Percentiles rank a stretch among this genome's conserved stretches.
phyloP scores from a whole-genome alignment of 495 filamentous ascomycete species.

The Talaromyces nanjingensis region DNA sequence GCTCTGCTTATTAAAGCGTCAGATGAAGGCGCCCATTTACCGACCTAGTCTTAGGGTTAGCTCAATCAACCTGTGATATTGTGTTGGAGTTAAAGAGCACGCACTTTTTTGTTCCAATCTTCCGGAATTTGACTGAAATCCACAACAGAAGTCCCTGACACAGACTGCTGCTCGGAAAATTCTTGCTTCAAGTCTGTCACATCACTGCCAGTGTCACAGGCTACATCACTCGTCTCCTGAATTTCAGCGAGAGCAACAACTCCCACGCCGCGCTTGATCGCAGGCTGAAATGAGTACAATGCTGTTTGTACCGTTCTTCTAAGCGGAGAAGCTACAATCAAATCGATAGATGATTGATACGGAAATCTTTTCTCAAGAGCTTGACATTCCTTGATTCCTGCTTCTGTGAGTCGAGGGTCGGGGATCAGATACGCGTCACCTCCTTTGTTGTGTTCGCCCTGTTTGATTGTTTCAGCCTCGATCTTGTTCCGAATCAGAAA shows the following conservation, averaged over 20 bases:
- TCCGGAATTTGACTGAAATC: constrained; percentile 46
- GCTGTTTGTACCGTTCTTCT: constrained; percentile 65
- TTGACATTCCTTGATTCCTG: constrained; percentile 69
- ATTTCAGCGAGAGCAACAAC: constrained; percentile 59
- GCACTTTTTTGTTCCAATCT: constrained; percentile 55
- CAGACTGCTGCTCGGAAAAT: constrained; percentile 16
- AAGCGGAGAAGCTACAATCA: constrained; percentile 64
- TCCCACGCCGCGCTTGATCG: constrained; percentile 24
- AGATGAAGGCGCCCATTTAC: constrained; percentile 45
- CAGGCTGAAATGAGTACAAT: constrained; percentile 49
- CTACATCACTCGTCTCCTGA: constrained; percentile 58
- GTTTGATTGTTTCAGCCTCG: constrained; percentile 16
- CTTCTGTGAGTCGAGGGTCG: constrained; percentile 72
- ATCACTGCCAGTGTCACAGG: constrained; percentile 59
- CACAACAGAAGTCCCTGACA: constrained; percentile 33
- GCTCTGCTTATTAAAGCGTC: constrained; percentile 52
- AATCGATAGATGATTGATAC: constrained; percentile 46
- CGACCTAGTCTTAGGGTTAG: constrained; percentile 7
- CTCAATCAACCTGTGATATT: background rate
- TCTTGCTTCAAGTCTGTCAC: constrained; percentile 33
- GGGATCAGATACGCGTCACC: constrained; percentile 59
- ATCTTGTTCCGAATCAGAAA: constrained; percentile 6
- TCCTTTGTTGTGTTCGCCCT: constrained; percentile 79
- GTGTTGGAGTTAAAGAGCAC: background rate
- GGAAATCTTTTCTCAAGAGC: constrained; percentile 57